Evolutionary conservation across 2,329 filamentous ascomycete species (phyloP), one percentile per base, ranked within the genome.

Genomic region (Cladophialophora yegresii): DNA sequence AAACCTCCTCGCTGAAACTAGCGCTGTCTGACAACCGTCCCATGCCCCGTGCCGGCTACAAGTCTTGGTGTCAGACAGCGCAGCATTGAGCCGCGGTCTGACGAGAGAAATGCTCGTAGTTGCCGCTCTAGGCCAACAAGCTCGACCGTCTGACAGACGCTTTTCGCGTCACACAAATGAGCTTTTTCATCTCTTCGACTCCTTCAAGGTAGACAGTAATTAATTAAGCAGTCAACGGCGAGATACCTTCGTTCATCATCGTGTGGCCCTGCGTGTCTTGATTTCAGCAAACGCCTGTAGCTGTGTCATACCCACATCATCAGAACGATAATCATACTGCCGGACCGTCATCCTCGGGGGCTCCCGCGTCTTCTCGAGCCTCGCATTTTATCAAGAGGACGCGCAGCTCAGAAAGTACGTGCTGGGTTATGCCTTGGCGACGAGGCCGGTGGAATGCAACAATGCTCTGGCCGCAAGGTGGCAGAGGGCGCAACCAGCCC

Each of bases 401-500:
- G 36, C 16, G 36, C 36, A n/a, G 13, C 5, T 5, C 36, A 43
- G 36, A n/a, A 50, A 50, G 47, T 3, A 20, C 23, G 22, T 8
- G 23, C 22, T 50, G 20, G 20, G 2, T 13, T 5, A 20, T 50
- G 47, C 20, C 47, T 50, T 50, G 47, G 47, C 47, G 13, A 50
- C 22, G 22, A 16, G 13, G 13, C 33, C 23, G 51, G 32, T 59
- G 58, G 58, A 61, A 61, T 61, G 58, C 58, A 36, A 40, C 50
- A 32, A 49, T 50, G 58, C 58, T 54, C 20, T 23, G 58, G 45
- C 49, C 49, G 13, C 32, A 30, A 6, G 6, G 30, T 30, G 7
- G 51, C 28, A 33, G n/a, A 56, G n/a, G 20, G 26, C 32, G 47
- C 57, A 28, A 22, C 12, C 47, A 53, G 43, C 23, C 22, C 55